Evolutionary conservation across 2,329 filamentous ascomycete genomes (phyloP).

Genomic region (Aureobasidium sp.): DNA sequence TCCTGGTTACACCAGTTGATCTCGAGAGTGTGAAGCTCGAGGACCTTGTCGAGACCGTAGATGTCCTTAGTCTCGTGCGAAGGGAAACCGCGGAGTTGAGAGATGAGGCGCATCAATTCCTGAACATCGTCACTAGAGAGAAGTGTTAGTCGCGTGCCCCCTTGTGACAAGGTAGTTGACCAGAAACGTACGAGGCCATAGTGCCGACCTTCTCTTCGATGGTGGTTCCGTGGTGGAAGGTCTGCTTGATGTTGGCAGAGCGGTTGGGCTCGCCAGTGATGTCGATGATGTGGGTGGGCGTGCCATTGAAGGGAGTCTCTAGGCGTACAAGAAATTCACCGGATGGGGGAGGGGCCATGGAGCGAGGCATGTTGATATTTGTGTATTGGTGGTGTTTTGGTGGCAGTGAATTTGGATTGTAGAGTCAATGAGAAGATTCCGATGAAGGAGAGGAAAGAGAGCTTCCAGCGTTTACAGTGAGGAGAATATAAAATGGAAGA

Average conservation of each 20-base stretch:
- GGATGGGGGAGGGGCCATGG: conserved; percentile 29
- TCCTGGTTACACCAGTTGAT: conserved; percentile 38
- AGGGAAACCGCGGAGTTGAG: conserved; percentile 35
- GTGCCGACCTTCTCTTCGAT: conserved; percentile 35
- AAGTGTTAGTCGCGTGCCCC: neutral
- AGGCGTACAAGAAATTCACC: conserved; percentile 31
- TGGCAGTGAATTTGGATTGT: neutral
- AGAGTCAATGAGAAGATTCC: neutral
- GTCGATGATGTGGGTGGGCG: conserved; percentile 29
- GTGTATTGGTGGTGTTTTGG: neutral
- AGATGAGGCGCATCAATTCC: conserved; percentile 34
- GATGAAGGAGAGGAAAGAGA: neutral
- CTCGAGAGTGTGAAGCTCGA: conserved; percentile 38
- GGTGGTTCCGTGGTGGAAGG: conserved; percentile 27
- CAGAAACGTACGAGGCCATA: conserved; percentile 26
- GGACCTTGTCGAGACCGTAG: conserved; percentile 33
- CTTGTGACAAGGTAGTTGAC: too few relatives aligned
- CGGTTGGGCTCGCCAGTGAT: conserved; percentile 38
- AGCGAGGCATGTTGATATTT: conserved; percentile 14
- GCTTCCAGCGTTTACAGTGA: neutral
- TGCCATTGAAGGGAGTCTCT: conserved; percentile 31
- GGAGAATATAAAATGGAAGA: conserved; percentile 2
- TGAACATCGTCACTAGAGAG: conserved; percentile 34
- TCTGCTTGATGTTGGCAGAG: conserved; percentile 30
- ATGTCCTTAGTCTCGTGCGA: conserved; percentile 33